phyloP scores from a whole-genome alignment of 129 eudicot genomes.

The Saussurea involucrata region DNA sequence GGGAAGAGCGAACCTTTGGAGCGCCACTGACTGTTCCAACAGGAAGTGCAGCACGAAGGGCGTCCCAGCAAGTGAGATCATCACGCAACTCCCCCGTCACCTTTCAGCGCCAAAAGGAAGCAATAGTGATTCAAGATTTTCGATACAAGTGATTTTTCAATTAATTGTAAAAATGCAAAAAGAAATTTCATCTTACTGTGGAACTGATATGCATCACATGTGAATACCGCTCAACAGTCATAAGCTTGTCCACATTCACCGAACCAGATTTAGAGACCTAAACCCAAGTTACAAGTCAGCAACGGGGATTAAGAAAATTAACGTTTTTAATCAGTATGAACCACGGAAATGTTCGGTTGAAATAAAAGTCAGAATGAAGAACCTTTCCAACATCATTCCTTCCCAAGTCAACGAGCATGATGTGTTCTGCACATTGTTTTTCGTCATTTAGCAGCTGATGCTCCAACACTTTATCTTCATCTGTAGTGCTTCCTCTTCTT shows the following conservation, averaged over 20 bases:
- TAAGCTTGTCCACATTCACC: slow-evolving; percentile 75
- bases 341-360: background rate
- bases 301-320: background rate
- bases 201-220: slow-evolving; percentile 98
- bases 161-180: background rate
- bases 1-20: slow-evolving; percentile 60
- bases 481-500: slow-evolving; percentile 68
- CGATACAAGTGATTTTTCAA: background rate
- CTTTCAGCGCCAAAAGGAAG: slow-evolving; percentile 34
- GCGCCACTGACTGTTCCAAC: slow-evolving; percentile 92
- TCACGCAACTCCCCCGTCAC: slow-evolving; percentile 72
- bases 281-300: slow-evolving; percentile 17
- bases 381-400: slow-evolving; percentile 94
- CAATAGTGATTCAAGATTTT: background rate
- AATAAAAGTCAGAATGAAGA: background rate
- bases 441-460: slow-evolving; percentile 45
- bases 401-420: slow-evolving; percentile 83
- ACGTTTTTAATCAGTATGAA: slow-evolving; percentile 1
- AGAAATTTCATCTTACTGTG: slow-evolving; percentile 46
- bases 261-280: slow-evolving; percentile 84
- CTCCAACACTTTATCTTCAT: slow-evolving; percentile 55
- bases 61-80: slow-evolving; percentile 82
- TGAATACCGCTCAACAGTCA: slow-evolving; percentile 73
- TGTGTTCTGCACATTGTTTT: slow-evolving; percentile 77
- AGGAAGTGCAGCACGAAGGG: slow-evolving; percentile 81